A percentile compares a stretch with the other conserved stretches of the same genome.
Evolutionary conservation across 306 rosid genomes (phyloP).

Genomic region (Cucumis sativus): Cucumber_9930_V3 NC_026661.2:6358501-6359000

Average conservation of each 20-base stretch:
- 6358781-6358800: too few species aligned
- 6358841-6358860: too few species aligned
- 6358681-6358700: background rate
- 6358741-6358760: background rate
- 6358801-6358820: too few species aligned
- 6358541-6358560: background rate
- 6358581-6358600: background rate
- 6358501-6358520: constrained; percentile 46
- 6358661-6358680: background rate
- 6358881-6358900: too few species aligned
- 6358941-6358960: too few species aligned
- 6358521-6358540: constrained; percentile 13
- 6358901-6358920: too few species aligned
- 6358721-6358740: background rate
- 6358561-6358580: background rate
- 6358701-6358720: background rate
- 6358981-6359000: too few species aligned
- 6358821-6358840: too few species aligned
- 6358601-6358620: background rate
- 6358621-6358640: background rate
- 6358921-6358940: too few species aligned
- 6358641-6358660: background rate
- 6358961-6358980: too few species aligned
- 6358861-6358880: too few species aligned
- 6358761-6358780: too few species aligned